A percentile compares a stretch with the other conserved stretches of the same genome.
Conservation (phyloP, 176 grass and related monocot species). For the Aegilops bicornis region DNA sequence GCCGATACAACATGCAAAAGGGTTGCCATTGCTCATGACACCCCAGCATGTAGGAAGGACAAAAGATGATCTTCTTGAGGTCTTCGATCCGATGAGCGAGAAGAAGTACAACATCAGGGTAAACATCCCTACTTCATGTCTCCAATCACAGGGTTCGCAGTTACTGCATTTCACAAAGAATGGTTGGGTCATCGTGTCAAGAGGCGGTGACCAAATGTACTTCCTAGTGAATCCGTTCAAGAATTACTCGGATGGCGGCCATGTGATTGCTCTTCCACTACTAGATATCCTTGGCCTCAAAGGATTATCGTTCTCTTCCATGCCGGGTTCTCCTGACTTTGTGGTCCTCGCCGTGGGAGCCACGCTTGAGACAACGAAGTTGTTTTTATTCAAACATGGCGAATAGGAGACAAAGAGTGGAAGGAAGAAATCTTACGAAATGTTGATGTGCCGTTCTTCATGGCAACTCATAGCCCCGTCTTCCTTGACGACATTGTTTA, state of each 20-base stretch:
- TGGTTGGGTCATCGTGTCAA: neutral
- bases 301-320: neutral
- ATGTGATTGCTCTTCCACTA: neutral
- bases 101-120: neutral
- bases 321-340: neutral
- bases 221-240: slow-evolving; percentile 1
- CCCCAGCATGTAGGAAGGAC: too few relatives aligned
- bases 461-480: neutral
- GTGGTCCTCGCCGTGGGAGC: neutral
- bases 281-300: neutral
- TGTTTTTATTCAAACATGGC: neutral
- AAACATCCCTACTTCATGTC: neutral
- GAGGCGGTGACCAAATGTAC: neutral
- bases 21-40: neutral
- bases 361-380: neutral
- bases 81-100: neutral
- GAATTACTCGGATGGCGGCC: neutral
- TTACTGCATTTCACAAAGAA: slow-evolving; percentile 10
- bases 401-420: neutral
- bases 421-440: neutral
- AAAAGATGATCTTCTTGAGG: neutral
- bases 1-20: neutral
- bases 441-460: neutral
- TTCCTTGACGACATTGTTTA: neutral
- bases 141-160: neutral